Evolutionary conservation across 805 yeast genomes (phyloP), one percentile per base, ranked within the genome.

Genomic region (Zygosaccharomyces rouxii): DNA sequence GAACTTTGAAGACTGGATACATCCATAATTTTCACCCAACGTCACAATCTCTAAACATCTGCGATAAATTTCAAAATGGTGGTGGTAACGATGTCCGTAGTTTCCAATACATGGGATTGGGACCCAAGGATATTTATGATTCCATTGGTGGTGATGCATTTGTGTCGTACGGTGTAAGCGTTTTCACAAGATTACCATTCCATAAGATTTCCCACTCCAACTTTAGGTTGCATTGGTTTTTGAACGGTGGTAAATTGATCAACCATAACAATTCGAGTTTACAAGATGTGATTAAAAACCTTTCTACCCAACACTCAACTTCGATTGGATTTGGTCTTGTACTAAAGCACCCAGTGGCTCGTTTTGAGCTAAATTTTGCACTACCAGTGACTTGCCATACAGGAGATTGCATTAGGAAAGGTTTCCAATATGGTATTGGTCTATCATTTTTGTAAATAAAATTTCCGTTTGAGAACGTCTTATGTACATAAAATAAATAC

Each of bases 61-160:
- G 83, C 61, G 99, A 92, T 65, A 77, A 86, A 54, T 92, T 90
- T 63, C 87, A 83, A 59, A 72, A 86, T 39, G 95, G 97, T 14
- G 97, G 96, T 0, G 78, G 82, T 11, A 76, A 81, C 47, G 84
- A 83, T 46, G 79, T 89, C 25, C 73, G 85, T 49, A 89, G 90
- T 1, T 87, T 85, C 60, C 73, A 78, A 29, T 70, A 76, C 46
- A 83, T 83, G 70, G 79, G 87, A 0, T 64, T 86, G 30, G 90
- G 94, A 11, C 81, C 83, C 1, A 72, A 80, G 49, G 80, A 78
- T 47, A 66, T 68, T 3, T 68, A 66, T 4, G 83, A 80, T 56
- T 72, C 81, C 3, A 53, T 81, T 4, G 96, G 96, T 5, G 96
- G 95, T 5, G 78, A 79, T 50, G 66, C 74, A 1, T 81, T 74